Evolutionary conservation across 768 basidiomycete genomes (phyloP).

Genomic region (Lactifluus volemus): DNA sequence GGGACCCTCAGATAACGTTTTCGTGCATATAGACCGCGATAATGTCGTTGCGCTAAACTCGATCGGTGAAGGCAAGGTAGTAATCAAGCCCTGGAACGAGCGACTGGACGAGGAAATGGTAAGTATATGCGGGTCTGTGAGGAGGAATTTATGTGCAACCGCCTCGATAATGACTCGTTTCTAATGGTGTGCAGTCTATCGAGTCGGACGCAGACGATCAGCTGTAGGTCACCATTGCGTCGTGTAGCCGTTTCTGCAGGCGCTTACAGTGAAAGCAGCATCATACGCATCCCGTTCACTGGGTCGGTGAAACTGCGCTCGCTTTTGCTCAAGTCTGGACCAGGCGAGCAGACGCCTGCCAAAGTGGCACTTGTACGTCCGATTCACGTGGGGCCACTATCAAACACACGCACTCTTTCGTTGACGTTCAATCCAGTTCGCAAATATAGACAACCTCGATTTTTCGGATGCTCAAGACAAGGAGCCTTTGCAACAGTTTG

Average conservation of each 20-base stretch:
- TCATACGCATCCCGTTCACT: constrained; percentile 80
- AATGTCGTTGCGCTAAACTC: constrained; percentile 81
- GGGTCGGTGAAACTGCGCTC: constrained; percentile 78
- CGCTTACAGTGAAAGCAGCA: constrained; percentile 35
- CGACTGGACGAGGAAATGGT: constrained; percentile 66
- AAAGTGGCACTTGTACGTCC: constrained; percentile 58
- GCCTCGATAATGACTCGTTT: background rate
- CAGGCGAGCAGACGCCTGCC: constrained; percentile 65
- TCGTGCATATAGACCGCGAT: constrained; percentile 60
- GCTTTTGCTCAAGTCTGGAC: constrained; percentile 78
- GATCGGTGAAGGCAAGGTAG: constrained; percentile 36
- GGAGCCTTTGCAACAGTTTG: constrained; percentile 63
- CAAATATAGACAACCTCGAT: constrained; percentile 71
- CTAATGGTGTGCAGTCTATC: constrained; percentile 43
- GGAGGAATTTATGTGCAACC: background rate
- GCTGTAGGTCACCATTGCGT: constrained; percentile 39
- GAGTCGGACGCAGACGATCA: constrained; percentile 92
- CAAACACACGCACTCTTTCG: background rate
- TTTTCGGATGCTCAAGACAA: constrained; percentile 63
- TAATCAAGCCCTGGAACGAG: constrained; percentile 85
- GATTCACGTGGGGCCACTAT: too few species aligned
- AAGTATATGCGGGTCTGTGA: constrained; percentile 19
- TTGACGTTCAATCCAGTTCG: constrained; percentile 42
- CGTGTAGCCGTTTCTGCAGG: background rate
- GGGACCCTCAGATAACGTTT: constrained; percentile 65